These are phyloP conservation scores for Venustampulla echinocandica DNA, from an alignment of 495 filamentous ascomycete genomes.

Conservation along the genomic window DNA sequence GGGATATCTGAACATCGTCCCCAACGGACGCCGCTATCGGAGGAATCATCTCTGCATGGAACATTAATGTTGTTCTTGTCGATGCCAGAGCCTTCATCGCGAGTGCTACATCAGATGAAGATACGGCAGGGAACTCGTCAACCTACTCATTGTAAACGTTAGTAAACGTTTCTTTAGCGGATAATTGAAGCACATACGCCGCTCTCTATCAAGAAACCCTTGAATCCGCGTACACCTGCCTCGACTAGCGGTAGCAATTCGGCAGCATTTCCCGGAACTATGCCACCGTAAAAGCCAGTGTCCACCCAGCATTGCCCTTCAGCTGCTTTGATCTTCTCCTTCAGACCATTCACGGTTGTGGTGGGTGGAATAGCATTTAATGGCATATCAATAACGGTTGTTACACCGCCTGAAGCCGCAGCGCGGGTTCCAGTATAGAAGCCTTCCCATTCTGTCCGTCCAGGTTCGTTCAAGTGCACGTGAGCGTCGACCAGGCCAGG, in stretches of 20 bases:
- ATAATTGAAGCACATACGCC: slow-evolving; percentile 54
- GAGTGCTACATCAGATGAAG: slow-evolving; percentile 63
- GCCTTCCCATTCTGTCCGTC: slow-evolving; percentile 96
- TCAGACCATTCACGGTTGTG: slow-evolving; percentile 73
- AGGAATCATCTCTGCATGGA: slow-evolving; percentile 97
- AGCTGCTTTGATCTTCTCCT: slow-evolving; percentile 79
- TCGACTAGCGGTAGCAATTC: slow-evolving; percentile 75
- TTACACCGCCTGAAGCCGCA: slow-evolving; percentile 92
- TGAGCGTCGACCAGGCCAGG: slow-evolving; percentile 95
- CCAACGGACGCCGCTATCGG: slow-evolving; percentile 75
- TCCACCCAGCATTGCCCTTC: slow-evolving; percentile 94
- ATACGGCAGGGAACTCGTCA: slow-evolving; percentile 90
- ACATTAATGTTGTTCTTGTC: slow-evolving; percentile 83
- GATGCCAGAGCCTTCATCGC: slow-evolving; percentile 74
- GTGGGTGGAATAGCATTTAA: slow-evolving; percentile 96
- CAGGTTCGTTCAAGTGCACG: slow-evolving; percentile 96
- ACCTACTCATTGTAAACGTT: slow-evolving; percentile 43
- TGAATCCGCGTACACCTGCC: slow-evolving; percentile 87
- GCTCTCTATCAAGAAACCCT: slow-evolving; percentile 95
- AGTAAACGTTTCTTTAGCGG: background rate
- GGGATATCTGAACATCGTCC: slow-evolving; percentile 63
- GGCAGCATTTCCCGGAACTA: slow-evolving; percentile 80
- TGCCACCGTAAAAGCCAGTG: slow-evolving; percentile 94
- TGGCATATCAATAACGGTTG: slow-evolving; percentile 98
- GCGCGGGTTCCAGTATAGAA: slow-evolving; percentile 91